Evolutionary conservation across 768 basidiomycete species (phyloP), one percentile per base, ranked within the genome.

Genomic region (Amanita polypyramis): DNA sequence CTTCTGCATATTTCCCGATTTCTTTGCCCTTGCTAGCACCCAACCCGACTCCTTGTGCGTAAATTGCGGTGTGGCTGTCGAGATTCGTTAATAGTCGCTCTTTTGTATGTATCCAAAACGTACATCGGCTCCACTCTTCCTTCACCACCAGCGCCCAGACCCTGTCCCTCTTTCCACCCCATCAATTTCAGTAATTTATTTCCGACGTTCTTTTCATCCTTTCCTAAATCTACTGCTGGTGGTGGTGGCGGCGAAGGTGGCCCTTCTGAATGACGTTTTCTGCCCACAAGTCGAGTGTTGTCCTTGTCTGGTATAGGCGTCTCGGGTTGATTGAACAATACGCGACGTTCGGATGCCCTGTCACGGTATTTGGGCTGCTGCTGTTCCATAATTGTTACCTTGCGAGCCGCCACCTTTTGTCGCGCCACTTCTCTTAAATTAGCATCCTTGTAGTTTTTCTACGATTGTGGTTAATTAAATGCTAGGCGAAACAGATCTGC

Each of bases 141-240:
- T 45, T 89, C 86, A 3, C 86, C 86, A 40, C 74, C 74, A 5
- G 79, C 74, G 0, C 95, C 95, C 34, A 98, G 65, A 1, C 95
- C 94, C 12, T 76, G 80, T 5, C 94, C 94, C 57, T 86, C 85
- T 53, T 75, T 87, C 94, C 94, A 98, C 0, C 95, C 96, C 94
- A 98, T 97, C 79, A 95, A 94, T 63, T 91, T 90, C 53, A 98
- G 63, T 49, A 99, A 62, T 59, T 90, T 93, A 60, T 94, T 94
- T 5, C 96, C 96, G 9, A 91, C 77, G 56, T 98, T 98, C 35
- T 57, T 80, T 43, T 82, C 79, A 56, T 97, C 93, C 60, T 88
- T 70, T 4, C 79, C 87, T 4, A 82, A 87, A 55, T 83, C 79
- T 3, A 82, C 56, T 2, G 79, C 70, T 4, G 77, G 73, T 7